phyloP scores from a whole-genome alignment of 345 rosid genomes.

The Psidium guajava region DNA sequence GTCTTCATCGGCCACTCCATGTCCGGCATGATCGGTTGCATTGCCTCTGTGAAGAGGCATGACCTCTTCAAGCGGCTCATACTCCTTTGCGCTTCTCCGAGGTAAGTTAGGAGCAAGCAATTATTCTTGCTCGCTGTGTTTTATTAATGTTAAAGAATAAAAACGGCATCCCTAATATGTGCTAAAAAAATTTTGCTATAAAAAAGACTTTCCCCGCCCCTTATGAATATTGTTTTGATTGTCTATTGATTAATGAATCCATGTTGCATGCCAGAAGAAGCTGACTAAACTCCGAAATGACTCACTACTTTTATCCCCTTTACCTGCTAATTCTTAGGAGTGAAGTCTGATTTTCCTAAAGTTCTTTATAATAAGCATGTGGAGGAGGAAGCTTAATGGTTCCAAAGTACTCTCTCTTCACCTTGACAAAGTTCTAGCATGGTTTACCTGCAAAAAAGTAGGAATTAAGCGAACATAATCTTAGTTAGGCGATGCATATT shows the following conservation, averaged over 20 bases:
- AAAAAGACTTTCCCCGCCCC: neutral
- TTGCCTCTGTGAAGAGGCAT: slow-evolving; percentile 68
- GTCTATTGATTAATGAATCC: too few species aligned
- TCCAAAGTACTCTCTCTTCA: neutral
- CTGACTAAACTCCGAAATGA: neutral
- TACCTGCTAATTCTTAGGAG: neutral
- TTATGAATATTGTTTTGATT: neutral
- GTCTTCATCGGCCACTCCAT: slow-evolving; percentile 76
- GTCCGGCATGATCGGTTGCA: slow-evolving; percentile 77
- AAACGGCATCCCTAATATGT: neutral
- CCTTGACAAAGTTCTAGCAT: neutral
- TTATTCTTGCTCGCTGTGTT: neutral
- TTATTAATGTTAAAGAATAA: neutral
- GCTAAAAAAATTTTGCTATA: neutral
- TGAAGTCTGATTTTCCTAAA: neutral
- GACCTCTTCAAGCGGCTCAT: slow-evolving; percentile 48
- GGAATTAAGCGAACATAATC: neutral
- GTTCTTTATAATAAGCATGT: neutral
- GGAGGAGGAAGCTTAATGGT: neutral
- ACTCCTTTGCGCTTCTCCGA: slow-evolving; percentile 63
- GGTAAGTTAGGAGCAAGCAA: slow-evolving; percentile 15
- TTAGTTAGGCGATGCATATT: neutral
- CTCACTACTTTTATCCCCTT: neutral
- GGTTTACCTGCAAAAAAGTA: neutral
- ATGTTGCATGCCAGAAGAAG: neutral